A percentile compares a stretch with the other conserved stretches of the same genome.
phyloP scores from a whole-genome alignment of 805 yeast genomes.

The Candida koratica region DNA sequence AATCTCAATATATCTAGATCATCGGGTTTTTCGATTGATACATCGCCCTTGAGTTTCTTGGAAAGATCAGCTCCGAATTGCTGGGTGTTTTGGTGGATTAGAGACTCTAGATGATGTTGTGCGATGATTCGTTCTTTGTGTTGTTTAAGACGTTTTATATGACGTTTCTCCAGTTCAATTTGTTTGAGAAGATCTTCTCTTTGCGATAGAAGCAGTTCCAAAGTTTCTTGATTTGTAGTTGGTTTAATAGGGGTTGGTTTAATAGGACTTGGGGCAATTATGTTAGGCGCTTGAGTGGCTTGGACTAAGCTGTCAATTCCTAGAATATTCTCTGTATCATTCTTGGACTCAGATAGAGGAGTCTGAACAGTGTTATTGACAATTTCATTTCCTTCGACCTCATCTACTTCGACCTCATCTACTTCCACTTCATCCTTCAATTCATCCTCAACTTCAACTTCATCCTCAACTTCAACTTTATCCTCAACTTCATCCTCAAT shows the following conservation, averaged over 20 bases:
- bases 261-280: too few species aligned
- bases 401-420: neutral
- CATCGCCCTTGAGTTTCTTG: conserved; percentile 1
- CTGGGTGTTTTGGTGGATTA: conserved; percentile 20
- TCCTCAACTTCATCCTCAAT: neutral
- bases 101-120: conserved; percentile 16
- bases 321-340: neutral
- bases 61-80: conserved; percentile 11
- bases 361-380: neutral
- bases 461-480: neutral
- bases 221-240: conserved; percentile 4
- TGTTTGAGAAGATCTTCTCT: conserved; percentile 16
- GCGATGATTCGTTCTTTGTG: conserved; percentile 12
- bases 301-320: conserved; percentile 4
- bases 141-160: conserved; percentile 12
- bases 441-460: conserved; percentile 1
- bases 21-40: conserved; percentile 15
- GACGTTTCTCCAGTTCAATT: conserved; percentile 17
- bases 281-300: too few species aligned
- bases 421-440: neutral
- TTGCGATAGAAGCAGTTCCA: conserved; percentile 19
- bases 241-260: neutral
- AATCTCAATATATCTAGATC: conserved; percentile 21
- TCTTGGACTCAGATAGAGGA: neutral
- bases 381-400: neutral